Evolutionary conservation across 1,139 yeast species (phyloP).

Genomic region (Pichia sp.): DNA sequence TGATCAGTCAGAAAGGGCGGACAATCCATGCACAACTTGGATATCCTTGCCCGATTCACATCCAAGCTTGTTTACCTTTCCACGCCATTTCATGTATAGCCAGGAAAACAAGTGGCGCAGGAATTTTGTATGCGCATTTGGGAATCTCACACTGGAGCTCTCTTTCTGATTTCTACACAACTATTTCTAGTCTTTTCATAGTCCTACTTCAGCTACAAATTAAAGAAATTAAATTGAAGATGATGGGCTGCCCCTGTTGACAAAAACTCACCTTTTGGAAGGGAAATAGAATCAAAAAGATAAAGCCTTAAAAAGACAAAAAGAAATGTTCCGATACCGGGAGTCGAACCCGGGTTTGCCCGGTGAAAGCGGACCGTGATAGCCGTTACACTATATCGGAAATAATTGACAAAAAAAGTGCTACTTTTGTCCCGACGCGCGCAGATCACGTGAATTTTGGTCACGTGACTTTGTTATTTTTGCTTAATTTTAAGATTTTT

Average conservation of each 20-base stretch:
- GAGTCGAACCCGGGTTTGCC: slow-evolving; percentile 77
- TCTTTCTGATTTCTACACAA: too few relatives aligned
- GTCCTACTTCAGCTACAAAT: too few relatives aligned
- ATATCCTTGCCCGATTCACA: slow-evolving; percentile 1
- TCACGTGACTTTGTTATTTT: too few relatives aligned
- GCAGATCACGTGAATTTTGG: too few relatives aligned
- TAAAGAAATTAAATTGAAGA: not conserved
- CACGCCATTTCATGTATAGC: not conserved
- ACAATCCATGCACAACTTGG: too few relatives aligned
- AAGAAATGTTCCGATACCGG: slow-evolving; percentile 59
- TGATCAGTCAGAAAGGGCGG: not conserved
- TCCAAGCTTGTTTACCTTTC: slow-evolving; percentile 1
- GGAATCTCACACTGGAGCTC: not conserved
- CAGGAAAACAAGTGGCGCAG: too few relatives aligned
- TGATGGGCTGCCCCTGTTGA: too few relatives aligned
- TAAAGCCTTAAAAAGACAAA: slow-evolving; percentile 1
- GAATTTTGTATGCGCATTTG: not conserved
- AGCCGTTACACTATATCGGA: slow-evolving; percentile 75
- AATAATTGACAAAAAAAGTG: not conserved
- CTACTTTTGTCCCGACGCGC: too few relatives aligned
- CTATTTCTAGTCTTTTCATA: too few relatives aligned
- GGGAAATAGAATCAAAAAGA: not conserved
- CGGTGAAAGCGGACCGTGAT: slow-evolving; percentile 77
- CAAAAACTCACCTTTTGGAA: too few relatives aligned
- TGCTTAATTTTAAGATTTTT: too few relatives aligned